Evolutionary conservation across 495 filamentous ascomycete species (phyloP).

Genomic region (Lophiotrema nucula): DNA sequence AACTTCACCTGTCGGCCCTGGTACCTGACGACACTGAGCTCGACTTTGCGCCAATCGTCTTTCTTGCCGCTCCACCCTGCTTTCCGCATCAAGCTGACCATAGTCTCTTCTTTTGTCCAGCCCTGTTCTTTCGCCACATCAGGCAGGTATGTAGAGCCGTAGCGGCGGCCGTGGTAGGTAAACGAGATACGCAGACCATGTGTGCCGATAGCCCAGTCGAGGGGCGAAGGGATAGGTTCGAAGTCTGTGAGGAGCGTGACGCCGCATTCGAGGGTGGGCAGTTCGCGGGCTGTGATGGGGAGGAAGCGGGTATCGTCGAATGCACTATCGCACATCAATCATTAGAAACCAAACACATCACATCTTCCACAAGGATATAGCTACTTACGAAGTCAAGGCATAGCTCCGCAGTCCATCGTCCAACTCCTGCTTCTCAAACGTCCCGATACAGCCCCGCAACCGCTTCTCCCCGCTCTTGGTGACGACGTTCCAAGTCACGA

Average conservation of each 20-base stretch:
- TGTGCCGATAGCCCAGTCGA: constrained; percentile 82
- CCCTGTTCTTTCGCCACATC: constrained; percentile 90
- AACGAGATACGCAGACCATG: constrained; percentile 69
- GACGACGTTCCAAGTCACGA: constrained; percentile 91
- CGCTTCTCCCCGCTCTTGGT: constrained; percentile 56
- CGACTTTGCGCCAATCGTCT: constrained; percentile 72
- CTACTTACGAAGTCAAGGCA: constrained; percentile 74
- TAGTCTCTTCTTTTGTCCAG: constrained; percentile 91
- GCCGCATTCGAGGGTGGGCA: constrained; percentile 48
- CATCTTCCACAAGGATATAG: no score
- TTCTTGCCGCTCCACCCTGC: constrained; percentile 75
- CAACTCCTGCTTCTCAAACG: constrained; percentile 79
- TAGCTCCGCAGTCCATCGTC: constrained; percentile 72
- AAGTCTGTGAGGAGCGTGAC: constrained; percentile 49
- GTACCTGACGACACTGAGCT: constrained; percentile 74
- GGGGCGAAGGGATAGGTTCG: constrained; percentile 54
- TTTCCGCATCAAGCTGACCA: constrained; percentile 89
- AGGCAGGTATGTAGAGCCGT: constrained; percentile 79
- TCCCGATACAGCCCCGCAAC: constrained; percentile 94
- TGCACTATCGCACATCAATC: constrained; percentile 55
- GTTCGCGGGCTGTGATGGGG: constrained; percentile 64
- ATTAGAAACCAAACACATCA: constrained; percentile 8
- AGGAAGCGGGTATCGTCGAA: constrained; percentile 83
- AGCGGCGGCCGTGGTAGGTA: constrained; percentile 40
- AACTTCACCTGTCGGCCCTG: constrained; percentile 72